These are phyloP conservation scores for Fistulina hepatica DNA, from an alignment of 1,284 basidiomycete genomes.

Conservation along the genomic window DNA sequence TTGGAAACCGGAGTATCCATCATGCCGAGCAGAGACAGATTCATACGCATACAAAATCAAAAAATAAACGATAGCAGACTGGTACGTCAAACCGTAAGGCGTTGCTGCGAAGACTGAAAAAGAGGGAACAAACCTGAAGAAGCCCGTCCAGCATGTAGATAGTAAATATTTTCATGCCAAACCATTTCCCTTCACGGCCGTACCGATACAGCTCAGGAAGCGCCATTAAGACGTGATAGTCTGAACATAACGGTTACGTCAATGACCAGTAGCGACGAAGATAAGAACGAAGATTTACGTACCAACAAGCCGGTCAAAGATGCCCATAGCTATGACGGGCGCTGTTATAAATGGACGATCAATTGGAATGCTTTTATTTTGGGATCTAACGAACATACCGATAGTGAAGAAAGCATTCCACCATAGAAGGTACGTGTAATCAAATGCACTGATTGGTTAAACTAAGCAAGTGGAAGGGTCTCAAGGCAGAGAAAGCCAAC, in stretches of 20 bases:
- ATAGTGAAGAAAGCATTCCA: slow-evolving; percentile 99
- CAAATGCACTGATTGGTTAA: slow-evolving; percentile 52
- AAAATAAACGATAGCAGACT: slow-evolving; percentile 88
- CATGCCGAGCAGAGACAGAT: slow-evolving; percentile 62
- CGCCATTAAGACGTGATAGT: slow-evolving; percentile 83
- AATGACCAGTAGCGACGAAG: slow-evolving; percentile 1
- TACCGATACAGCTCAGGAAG: slow-evolving; percentile 87
- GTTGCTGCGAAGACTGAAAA: slow-evolving; percentile 1
- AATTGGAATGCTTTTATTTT: not conserved
- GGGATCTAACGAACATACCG: not conserved
- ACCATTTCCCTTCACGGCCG: slow-evolving; percentile 79
- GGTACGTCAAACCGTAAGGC: slow-evolving; percentile 10
- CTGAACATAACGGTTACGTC: slow-evolving; percentile 30
- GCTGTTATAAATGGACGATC: not conserved
- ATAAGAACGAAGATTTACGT: slow-evolving; percentile 17
- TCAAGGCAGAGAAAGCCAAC: slow-evolving; percentile 20
- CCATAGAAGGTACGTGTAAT: slow-evolving; percentile 92
- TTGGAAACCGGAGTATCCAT: slow-evolving; percentile 71
- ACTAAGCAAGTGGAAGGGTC: not conserved
- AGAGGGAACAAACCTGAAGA: slow-evolving; percentile 53
- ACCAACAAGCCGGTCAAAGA: slow-evolving; percentile 90
- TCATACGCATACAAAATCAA: slow-evolving; percentile 77
- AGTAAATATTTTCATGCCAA: slow-evolving; percentile 66
- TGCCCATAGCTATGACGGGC: slow-evolving; percentile 88
- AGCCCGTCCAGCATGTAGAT: slow-evolving; percentile 86